These are phyloP conservation scores for Fusarium pseudonygamai DNA, from an alignment of 2,329 filamentous ascomycete species.

Conservation along the genomic window DNA sequence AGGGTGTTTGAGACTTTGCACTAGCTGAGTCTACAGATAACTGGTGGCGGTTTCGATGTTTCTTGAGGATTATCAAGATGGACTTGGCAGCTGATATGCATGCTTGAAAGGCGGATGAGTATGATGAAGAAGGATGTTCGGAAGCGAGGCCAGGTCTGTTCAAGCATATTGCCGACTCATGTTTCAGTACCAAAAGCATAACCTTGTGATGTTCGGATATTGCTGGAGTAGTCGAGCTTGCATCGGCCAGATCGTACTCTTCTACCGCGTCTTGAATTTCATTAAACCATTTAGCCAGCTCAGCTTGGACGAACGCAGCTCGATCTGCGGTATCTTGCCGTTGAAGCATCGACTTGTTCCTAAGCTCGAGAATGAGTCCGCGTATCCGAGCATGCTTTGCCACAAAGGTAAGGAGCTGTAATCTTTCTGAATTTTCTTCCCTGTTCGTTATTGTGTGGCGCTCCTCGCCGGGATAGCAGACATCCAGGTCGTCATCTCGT, in stretches of 20 bases:
- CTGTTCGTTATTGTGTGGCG: constrained; percentile 46
- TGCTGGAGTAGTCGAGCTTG: neutral
- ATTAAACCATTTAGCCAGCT: constrained; percentile 62
- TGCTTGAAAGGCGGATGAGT: constrained; percentile 59
- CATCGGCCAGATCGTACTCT: constrained; percentile 42
- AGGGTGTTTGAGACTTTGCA: constrained; percentile 36
- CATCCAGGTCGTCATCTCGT: constrained; percentile 66
- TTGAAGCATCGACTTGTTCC: constrained; percentile 61
- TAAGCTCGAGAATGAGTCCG: constrained; percentile 61
- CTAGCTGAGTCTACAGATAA: constrained; percentile 11
- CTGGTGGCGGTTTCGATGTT: constrained; percentile 30
- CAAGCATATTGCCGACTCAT: constrained; percentile 61
- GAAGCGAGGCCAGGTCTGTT: constrained; percentile 61
- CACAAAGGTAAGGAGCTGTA: constrained; percentile 52
- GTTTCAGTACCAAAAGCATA: constrained; percentile 55
- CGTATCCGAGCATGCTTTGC: constrained; percentile 60
- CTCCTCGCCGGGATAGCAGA: constrained; percentile 63
- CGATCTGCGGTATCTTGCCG: constrained; percentile 54
- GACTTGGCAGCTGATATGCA: constrained; percentile 61
- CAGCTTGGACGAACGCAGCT: constrained; percentile 57
- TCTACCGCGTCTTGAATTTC: constrained; percentile 61
- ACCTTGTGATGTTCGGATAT: constrained; percentile 51
- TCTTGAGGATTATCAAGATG: constrained; percentile 54
- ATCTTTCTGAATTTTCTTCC: constrained; percentile 37
- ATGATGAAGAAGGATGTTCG: constrained; percentile 53